Evolutionary conservation across 805 yeast species (phyloP), one percentile per base, ranked within the genome.

Genomic region (Starmerella khaoyaiensis): DNA sequence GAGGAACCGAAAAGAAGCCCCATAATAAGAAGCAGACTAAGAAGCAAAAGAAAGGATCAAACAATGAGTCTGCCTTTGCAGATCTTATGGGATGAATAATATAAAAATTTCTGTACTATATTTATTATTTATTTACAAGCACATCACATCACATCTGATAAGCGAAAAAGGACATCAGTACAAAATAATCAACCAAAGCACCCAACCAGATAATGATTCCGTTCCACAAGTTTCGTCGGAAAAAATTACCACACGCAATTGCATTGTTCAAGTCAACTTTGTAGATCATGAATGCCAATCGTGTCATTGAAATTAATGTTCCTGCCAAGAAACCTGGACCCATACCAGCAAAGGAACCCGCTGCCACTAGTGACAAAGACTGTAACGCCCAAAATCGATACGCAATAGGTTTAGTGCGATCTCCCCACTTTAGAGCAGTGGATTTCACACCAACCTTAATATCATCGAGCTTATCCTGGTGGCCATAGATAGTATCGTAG

Each of bases 401-500:
- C 50, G 80, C 65, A 28, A 84, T 72, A 9, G 73, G 68, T 55
- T 79, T 84, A 1, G 94, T 71, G 22, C 71, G 68, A 17, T 69
- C 71, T 7, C 93, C 93, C 98, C 98, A 93, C 2, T 80, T 86
- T 48, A 90, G 67, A 6, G 99, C 99, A 0, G 97, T 84, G 2
- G 94, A 81, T 57, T 84, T 84, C 49, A 90, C 79, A 16, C 98
- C 98, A 0, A 94, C 96, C 40, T 70, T 67, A 36, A 81, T 62
- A 59, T 90, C 99, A 52, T 78, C 90, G 36, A 58, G 61, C 61
- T 90, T 90, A 59, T 90, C 99, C 61, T 90, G 99, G 56, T 90
- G 99, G 1, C 98, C 99, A 57, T 90, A 90, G 27, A 90, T 72
- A 2, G 98, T 83, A 58, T 90, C 99, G 59, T 90, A 90, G 36